A percentile compares a stretch with the other conserved stretches of the same genome.
Conservation (phyloP, 1,284 basidiomycete species). For the Microbotryum scabiosae region DNA sequence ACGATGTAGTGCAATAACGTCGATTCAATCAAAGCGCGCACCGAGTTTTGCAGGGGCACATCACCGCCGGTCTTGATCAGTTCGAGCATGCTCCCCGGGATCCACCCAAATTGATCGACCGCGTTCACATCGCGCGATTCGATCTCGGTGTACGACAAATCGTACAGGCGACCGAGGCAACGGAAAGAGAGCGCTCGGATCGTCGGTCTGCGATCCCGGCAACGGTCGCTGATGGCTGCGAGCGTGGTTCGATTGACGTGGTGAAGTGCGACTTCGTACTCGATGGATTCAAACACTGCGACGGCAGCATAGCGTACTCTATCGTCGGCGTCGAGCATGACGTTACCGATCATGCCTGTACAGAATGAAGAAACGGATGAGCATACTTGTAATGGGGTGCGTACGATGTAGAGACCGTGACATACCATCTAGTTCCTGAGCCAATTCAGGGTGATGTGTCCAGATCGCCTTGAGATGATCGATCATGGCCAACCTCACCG, state of each 20-base stretch:
- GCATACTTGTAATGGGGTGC: background rate
- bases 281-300: slow-evolving; percentile 68
- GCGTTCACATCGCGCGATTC: slow-evolving; percentile 69
- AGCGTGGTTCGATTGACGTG: slow-evolving; percentile 63
- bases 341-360: slow-evolving; percentile 52
- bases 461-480: slow-evolving; percentile 61
- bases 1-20: slow-evolving; percentile 66
- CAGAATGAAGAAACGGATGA: slow-evolving; percentile 15
- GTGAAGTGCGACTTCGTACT: slow-evolving; percentile 69
- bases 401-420: slow-evolving; percentile 14
- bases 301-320: slow-evolving; percentile 78
- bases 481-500: slow-evolving; percentile 70
- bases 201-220: slow-evolving; percentile 77
- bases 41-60: slow-evolving; percentile 29
- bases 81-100: slow-evolving; percentile 65
- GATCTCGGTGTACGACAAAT: slow-evolving; percentile 77
- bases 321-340: slow-evolving; percentile 81
- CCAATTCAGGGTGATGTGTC: slow-evolving; percentile 57
- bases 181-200: slow-evolving; percentile 77
- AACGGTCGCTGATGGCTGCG: slow-evolving; percentile 58
- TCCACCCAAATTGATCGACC: slow-evolving; percentile 82
- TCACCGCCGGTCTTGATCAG: slow-evolving; percentile 31
- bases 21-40: slow-evolving; percentile 48
- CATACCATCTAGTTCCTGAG: slow-evolving; percentile 61
- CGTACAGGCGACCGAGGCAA: slow-evolving; percentile 69